Evolutionary conservation across 495 filamentous ascomycete genomes (phyloP).

Genomic region (Xylaria flabelliformis): DNA sequence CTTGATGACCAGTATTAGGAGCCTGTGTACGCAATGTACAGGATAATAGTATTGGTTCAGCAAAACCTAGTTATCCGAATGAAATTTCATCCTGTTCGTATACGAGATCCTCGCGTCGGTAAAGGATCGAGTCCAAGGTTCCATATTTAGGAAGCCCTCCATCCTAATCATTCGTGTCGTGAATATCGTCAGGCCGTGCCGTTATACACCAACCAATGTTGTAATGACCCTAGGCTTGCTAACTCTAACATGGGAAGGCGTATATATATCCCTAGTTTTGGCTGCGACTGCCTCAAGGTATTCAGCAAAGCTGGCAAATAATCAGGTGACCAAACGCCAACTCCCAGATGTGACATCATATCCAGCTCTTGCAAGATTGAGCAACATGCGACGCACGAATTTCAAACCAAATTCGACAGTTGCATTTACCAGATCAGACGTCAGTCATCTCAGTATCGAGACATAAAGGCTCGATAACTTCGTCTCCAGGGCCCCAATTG

Average conservation of each 20-base stretch:
- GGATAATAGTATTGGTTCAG: background rate
- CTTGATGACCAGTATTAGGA: background rate
- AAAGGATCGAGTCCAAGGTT: conserved; percentile 1
- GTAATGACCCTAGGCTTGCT: conserved; percentile 7
- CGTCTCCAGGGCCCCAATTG: conserved; percentile 78
- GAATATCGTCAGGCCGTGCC: conserved; percentile 15
- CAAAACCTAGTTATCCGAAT: background rate
- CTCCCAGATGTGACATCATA: conserved; percentile 40
- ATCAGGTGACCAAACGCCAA: conserved; percentile 34
- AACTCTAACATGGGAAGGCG: conserved; percentile 19
- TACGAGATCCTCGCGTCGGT: conserved; percentile 11
- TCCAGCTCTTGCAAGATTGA: conserved; percentile 47
- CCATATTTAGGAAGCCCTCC: background rate
- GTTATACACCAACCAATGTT: conserved; percentile 21
- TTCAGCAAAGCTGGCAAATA: conserved; percentile 39
- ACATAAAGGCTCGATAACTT: conserved; percentile 32
- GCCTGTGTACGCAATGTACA: background rate
- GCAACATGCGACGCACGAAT: conserved; percentile 34
- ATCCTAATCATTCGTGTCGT: conserved; percentile 19
- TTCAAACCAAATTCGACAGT: conserved; percentile 26
- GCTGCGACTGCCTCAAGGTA: conserved; percentile 29
- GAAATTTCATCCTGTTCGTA: background rate
- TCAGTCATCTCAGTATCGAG: conserved; percentile 58
- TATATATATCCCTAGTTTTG: conserved; percentile 24
- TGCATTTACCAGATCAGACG: conserved; percentile 41